These are phyloP conservation scores for Pisolithus thermaeus DNA, from an alignment of 1,284 basidiomycete genomes.

Conservation along the genomic window DNA sequence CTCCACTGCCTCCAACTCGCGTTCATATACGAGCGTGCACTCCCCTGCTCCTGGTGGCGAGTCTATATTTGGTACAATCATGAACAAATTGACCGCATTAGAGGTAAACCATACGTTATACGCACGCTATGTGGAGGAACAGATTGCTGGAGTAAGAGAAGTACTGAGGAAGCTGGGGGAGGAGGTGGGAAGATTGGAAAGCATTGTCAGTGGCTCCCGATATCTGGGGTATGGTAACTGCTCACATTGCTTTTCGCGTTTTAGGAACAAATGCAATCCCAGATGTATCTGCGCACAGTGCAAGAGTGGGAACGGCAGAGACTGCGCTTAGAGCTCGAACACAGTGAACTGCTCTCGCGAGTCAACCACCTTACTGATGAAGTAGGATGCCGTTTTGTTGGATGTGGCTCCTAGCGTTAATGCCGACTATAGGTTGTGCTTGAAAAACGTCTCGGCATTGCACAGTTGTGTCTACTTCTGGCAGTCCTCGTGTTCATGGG, in stretches of 20 bases:
- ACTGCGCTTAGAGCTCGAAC: slow-evolving; percentile 62
- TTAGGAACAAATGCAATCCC: slow-evolving; percentile 62
- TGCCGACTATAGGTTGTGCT: slow-evolving; percentile 53
- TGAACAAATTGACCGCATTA: slow-evolving; percentile 83
- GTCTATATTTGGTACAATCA: slow-evolving; percentile 94
- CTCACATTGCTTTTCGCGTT: not conserved
- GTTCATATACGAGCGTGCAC: slow-evolving; percentile 7
- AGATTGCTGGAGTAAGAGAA: slow-evolving; percentile 72
- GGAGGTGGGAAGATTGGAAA: slow-evolving; percentile 74
- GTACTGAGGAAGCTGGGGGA: slow-evolving; percentile 75
- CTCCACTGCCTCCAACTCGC: not conserved
- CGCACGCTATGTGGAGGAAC: slow-evolving; percentile 87
- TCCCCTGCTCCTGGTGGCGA: slow-evolving; percentile 49
- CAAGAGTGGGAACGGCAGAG: slow-evolving; percentile 70
- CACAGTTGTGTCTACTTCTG: slow-evolving; percentile 74
- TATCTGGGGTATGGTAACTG: not conserved
- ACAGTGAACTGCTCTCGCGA: slow-evolving; percentile 56
- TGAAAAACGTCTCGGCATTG: slow-evolving; percentile 80
- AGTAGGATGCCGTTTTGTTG: slow-evolving; percentile 34
- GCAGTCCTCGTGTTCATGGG: slow-evolving; percentile 79
- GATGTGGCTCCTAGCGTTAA: not conserved
- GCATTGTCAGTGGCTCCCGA: slow-evolving; percentile 51
- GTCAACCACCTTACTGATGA: slow-evolving; percentile 73
- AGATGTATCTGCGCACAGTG: slow-evolving; percentile 59
- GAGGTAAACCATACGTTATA: slow-evolving; percentile 89